A percentile compares a stretch with the other conserved stretches of the same genome.
Conservation (phyloP, 805 yeast species). For the Ogataea neopini region DNA sequence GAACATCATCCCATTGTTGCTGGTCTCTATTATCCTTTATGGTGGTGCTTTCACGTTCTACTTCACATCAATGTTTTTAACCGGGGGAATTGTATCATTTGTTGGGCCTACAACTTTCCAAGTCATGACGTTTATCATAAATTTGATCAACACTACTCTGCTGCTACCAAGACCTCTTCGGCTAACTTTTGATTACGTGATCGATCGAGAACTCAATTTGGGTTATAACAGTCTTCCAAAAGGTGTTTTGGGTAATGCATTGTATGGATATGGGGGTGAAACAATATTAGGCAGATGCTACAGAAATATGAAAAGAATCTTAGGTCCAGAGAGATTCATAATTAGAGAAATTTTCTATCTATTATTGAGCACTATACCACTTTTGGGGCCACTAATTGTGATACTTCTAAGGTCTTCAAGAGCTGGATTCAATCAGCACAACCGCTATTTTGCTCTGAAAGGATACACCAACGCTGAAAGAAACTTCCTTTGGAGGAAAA, state of each 20-base stretch:
- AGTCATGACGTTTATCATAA: conserved; percentile 32
- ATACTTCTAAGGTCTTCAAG: conserved; percentile 53
- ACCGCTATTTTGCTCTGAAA: conserved; percentile 58
- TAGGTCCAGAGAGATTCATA: conserved; percentile 44
- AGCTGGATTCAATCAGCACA: conserved; percentile 52
- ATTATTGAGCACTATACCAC: conserved; percentile 50
- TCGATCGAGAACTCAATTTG: conserved; percentile 23
- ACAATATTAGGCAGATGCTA: conserved; percentile 25
- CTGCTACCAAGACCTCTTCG: conserved; percentile 35
- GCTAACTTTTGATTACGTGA: conserved; percentile 34
- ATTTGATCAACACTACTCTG: conserved; percentile 30
- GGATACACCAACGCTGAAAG: conserved; percentile 47
- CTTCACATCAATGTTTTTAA: conserved; percentile 17
- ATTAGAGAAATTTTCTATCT: conserved; percentile 38
- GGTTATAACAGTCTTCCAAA: conserved; percentile 25
- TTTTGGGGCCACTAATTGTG: conserved; percentile 58
- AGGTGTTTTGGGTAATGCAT: conserved; percentile 26
- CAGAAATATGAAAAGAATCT: conserved; percentile 19
- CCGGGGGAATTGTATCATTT: conserved; percentile 29
- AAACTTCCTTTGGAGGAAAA: conserved; percentile 37
- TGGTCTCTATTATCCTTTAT: conserved; percentile 23
- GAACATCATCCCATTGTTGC: conserved; percentile 26
- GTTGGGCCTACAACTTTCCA: conserved; percentile 33
- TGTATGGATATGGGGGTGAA: conserved; percentile 31
- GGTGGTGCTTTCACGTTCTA: conserved; percentile 19